Conservation (phyloP, 768 basidiomycete species). For the Peribolospora baueri region DNA sequence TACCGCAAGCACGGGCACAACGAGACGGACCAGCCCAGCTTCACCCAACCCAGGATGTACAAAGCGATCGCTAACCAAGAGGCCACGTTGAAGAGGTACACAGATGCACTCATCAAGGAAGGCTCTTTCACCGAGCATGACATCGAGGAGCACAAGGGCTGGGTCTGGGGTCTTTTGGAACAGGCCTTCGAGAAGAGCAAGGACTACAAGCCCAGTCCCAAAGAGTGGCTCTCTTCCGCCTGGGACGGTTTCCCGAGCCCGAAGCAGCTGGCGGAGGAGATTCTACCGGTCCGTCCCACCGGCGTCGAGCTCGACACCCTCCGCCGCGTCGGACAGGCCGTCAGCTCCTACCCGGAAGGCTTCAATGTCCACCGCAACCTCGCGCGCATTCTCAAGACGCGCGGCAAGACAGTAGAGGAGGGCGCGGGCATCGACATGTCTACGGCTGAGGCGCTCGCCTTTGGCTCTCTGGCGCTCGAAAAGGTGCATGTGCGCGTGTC, state of each 20-base stretch:
- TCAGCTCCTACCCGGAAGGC: conserved; percentile 60
- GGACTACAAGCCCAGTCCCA: conserved; percentile 79
- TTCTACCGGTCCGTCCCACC: conserved; percentile 71
- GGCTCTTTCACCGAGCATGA: conserved; percentile 87
- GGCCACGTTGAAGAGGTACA: conserved; percentile 61
- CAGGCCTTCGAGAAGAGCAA: conserved; percentile 80
- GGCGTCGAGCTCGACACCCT: conserved; percentile 54
- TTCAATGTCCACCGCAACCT: conserved; percentile 83
- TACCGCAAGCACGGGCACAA: conserved; percentile 99
- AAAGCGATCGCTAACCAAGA: conserved; percentile 83
- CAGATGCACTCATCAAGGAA: conserved; percentile 67
- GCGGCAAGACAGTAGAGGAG: conserved; percentile 77
- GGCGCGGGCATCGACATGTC: conserved; percentile 90
- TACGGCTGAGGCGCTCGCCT: conserved; percentile 89
- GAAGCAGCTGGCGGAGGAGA: conserved; percentile 73
- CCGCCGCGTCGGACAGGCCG: conserved; percentile 58
- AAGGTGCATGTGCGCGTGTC: conserved; percentile 84
- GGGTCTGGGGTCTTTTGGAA: conserved; percentile 99
- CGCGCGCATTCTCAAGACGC: conserved; percentile 61
- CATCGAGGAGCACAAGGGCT: conserved; percentile 92
- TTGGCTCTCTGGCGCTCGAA: conserved; percentile 78
- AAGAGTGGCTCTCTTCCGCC: conserved; percentile 91
- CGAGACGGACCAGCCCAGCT: conserved; percentile 94
- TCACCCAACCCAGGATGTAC: conserved; percentile 98
- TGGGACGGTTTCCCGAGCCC: conserved; percentile 99